These are phyloP conservation scores for Hypoxylon rubiginosum DNA, from an alignment of 2,329 filamentous ascomycete species.

Conservation along the genomic window DNA sequence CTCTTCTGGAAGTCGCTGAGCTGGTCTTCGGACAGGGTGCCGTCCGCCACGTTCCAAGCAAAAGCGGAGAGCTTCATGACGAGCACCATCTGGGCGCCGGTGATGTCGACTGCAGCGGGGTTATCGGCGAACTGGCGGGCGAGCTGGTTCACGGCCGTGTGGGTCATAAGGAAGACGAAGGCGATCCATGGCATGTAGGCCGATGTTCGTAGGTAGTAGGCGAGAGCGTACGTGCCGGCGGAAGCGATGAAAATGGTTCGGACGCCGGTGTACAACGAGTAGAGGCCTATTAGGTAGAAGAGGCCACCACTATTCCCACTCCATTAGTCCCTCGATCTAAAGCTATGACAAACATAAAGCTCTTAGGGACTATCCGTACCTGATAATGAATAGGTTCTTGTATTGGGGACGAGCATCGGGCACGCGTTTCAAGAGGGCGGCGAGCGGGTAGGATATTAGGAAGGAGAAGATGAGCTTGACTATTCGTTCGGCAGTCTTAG, in stretches of 20 bases:
- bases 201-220: slow-evolving; percentile 80
- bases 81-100: slow-evolving; percentile 96
- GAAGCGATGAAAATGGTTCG: slow-evolving; percentile 85
- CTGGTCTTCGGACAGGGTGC: slow-evolving; percentile 80
- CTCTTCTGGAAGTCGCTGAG: slow-evolving; percentile 91
- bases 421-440: slow-evolving; percentile 87
- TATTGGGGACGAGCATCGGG: slow-evolving; percentile 85
- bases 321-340: slow-evolving; percentile 28
- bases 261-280: slow-evolving; percentile 89
- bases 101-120: slow-evolving; percentile 83
- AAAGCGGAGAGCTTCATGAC: slow-evolving; percentile 98
- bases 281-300: slow-evolving; percentile 94
- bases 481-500: slow-evolving; percentile 55
- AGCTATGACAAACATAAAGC: background rate
- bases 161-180: slow-evolving; percentile 94
- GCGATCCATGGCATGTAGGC: slow-evolving; percentile 98
- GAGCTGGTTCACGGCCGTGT: slow-evolving; percentile 93
- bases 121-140: slow-evolving; percentile 79
- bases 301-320: slow-evolving; percentile 55
- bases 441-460: slow-evolving; percentile 91
- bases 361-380: slow-evolving; percentile 60
- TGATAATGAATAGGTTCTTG: slow-evolving; percentile 91
- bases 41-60: slow-evolving; percentile 98
- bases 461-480: slow-evolving; percentile 95
- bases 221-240: slow-evolving; percentile 83